A percentile compares a stretch with the other conserved stretches of the same genome.
phyloP scores from a whole-genome alignment of 768 basidiomycete species.

The Cyclocybe aegerita region DNA sequence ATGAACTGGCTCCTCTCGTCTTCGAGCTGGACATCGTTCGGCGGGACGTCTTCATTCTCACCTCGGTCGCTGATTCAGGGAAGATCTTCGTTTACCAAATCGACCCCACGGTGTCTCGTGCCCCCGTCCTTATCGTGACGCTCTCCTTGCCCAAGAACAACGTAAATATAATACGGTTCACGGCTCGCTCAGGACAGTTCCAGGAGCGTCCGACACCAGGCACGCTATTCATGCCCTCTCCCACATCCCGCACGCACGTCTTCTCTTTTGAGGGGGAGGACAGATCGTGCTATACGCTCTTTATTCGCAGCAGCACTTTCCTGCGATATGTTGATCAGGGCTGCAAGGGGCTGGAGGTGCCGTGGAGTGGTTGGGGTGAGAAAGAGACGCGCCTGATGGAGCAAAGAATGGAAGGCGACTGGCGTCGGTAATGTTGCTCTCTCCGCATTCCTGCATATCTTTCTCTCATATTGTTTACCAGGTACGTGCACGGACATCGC shows the following conservation, averaged over 20 bases:
- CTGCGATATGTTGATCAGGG: constrained; percentile 2
- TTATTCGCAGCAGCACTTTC: constrained; percentile 13
- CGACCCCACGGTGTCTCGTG: neutral
- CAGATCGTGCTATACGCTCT: constrained; percentile 5
- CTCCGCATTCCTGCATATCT: neutral
- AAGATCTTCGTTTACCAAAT: constrained; percentile 3
- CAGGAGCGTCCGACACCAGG: neutral
- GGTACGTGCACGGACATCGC: constrained; percentile 20
- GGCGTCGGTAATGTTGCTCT: constrained; percentile 9
- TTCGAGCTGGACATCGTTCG: neutral
- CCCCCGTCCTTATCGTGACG: neutral
- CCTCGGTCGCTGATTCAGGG: neutral
- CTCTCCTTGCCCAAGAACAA: constrained; percentile 3
- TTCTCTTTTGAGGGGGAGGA: neutral
- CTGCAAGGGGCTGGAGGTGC: neutral
- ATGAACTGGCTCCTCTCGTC: neutral
- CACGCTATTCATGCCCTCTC: neutral
- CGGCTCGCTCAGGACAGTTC: constrained; percentile 3
- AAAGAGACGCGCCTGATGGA: constrained; percentile 13
- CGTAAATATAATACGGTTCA: neutral
- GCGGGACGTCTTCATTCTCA: constrained; percentile 1
- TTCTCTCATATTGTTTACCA: neutral
- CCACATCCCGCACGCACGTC: neutral
- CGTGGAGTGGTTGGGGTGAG: constrained; percentile 17
- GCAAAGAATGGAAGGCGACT: neutral